A percentile compares a stretch with the other conserved stretches of the same genome.
Conservation (phyloP, 768 basidiomycete species). For the Pisolithus albus region DNA sequence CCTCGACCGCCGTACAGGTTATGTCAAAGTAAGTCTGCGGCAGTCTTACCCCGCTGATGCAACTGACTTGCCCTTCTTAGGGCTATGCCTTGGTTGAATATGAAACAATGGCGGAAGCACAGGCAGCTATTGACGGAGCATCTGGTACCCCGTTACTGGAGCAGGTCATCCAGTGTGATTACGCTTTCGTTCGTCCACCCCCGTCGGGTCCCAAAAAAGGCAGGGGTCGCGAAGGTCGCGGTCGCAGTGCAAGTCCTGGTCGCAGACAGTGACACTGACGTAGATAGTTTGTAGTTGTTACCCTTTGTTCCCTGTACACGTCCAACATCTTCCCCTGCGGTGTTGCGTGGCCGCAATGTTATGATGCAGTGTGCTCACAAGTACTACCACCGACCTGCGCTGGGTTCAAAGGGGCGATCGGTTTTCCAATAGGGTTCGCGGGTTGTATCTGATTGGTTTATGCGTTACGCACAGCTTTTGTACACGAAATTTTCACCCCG, state of each 20-base stretch:
- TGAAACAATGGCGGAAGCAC: conserved; percentile 90
- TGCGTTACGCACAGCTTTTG: too few relatives aligned
- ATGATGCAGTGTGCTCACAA: too few relatives aligned
- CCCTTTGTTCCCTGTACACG: too few relatives aligned
- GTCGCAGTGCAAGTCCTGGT: conserved; percentile 76
- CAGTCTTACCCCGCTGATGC: not conserved
- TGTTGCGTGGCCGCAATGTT: too few relatives aligned
- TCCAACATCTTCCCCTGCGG: too few relatives aligned
- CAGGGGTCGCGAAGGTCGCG: conserved; percentile 52
- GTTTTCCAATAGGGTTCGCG: too few relatives aligned
- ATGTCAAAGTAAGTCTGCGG: conserved; percentile 74
- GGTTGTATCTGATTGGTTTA: too few relatives aligned
- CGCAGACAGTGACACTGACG: conserved; percentile 37
- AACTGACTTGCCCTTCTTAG: conserved; percentile 35
- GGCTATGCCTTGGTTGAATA: conserved; percentile 98
- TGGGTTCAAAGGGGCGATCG: too few relatives aligned
- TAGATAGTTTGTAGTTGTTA: not conserved
- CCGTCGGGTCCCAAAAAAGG: conserved; percentile 78
- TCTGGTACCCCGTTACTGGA: conserved; percentile 79
- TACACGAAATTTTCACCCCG: too few relatives aligned
- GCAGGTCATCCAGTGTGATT: conserved; percentile 84
- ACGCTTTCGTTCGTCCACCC: conserved; percentile 82
- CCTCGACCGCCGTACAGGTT: conserved; percentile 93
- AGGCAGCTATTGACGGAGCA: conserved; percentile 87
- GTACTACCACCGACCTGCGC: too few relatives aligned